Conservation (phyloP, 306 rosid species). For the Ormosia semicastrata region DNA sequence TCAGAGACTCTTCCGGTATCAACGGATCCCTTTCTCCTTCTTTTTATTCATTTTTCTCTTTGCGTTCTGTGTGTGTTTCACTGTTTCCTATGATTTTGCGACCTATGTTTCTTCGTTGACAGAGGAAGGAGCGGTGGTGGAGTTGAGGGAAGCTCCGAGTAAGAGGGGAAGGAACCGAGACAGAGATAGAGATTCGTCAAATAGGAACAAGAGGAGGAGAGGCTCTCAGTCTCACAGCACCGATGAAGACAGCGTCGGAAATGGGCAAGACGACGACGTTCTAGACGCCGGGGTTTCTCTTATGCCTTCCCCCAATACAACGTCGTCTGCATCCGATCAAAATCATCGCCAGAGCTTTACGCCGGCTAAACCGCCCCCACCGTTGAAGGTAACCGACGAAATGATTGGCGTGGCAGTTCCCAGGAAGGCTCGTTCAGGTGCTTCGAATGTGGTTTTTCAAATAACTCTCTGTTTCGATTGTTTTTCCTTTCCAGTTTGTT, state of each 20-base stretch:
- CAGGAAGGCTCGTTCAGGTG: conserved; percentile 85
- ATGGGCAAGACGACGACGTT: conserved; percentile 38
- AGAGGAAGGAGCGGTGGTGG: conserved; percentile 44
- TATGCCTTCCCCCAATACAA: conserved; percentile 30
- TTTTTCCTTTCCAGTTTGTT: not conserved
- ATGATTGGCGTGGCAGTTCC: conserved; percentile 64
- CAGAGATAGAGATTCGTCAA: conserved; percentile 25
- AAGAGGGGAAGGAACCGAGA: conserved; percentile 43
- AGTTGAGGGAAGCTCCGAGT: conserved; percentile 30
- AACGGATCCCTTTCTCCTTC: not conserved
- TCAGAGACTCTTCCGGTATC: conserved; percentile 52
- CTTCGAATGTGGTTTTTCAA: not conserved
- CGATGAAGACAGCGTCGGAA: conserved; percentile 44
- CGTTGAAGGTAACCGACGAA: conserved; percentile 40
- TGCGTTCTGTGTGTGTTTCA: not conserved
- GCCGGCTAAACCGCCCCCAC: conserved; percentile 28
- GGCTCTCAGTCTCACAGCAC: conserved; percentile 37
- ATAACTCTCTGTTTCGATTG: not conserved
- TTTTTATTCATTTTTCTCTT: not conserved
- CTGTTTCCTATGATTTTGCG: not conserved
- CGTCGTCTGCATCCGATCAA: conserved; percentile 30
- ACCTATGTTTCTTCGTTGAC: not conserved
- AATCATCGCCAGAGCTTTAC: conserved; percentile 38
- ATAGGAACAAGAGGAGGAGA: conserved; percentile 48
- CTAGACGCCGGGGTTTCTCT: conserved; percentile 36